Evolutionary conservation across 2,329 filamentous ascomycete species (phyloP).

Genomic region (Helotiales sp.): DNA sequence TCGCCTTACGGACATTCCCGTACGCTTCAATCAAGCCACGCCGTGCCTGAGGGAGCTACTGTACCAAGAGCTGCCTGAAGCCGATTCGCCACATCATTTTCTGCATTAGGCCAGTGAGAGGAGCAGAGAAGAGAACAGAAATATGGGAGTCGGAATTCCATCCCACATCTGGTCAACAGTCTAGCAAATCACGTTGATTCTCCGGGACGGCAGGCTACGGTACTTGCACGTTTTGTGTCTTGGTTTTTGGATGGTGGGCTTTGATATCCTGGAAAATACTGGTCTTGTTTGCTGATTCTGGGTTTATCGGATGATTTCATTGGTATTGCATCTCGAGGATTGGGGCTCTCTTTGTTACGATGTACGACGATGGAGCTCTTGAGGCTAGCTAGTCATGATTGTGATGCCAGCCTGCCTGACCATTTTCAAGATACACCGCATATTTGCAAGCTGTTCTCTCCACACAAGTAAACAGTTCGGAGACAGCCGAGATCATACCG

Average conservation of each 20-base stretch:
- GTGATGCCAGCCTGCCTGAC: background rate
- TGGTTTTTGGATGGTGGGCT: background rate
- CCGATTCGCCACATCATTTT: constrained; percentile 8
- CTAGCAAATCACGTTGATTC: background rate
- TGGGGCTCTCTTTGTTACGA: background rate
- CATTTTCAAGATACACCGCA: background rate
- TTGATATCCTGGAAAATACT: background rate
- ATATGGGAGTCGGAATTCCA: background rate
- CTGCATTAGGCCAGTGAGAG: constrained; percentile 1
- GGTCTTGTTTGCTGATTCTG: background rate
- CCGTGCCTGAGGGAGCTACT: background rate
- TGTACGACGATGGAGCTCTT: background rate
- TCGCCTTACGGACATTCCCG: constrained; percentile 6
- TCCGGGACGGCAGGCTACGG: background rate
- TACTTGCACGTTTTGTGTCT: background rate
- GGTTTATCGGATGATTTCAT: background rate
- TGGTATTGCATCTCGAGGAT: background rate
- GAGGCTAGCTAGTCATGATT: background rate
- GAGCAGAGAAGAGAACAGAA: too few relatives aligned
- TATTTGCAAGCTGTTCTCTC: background rate
- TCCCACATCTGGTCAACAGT: background rate
- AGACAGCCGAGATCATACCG: background rate
- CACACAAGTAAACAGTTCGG: background rate
- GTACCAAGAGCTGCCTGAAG: background rate
- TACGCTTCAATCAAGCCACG: background rate